Evolutionary conservation across 768 basidiomycete species (phyloP), one percentile per base, ranked within the genome.

Genomic region (Boletus tomentosulus): DNA sequence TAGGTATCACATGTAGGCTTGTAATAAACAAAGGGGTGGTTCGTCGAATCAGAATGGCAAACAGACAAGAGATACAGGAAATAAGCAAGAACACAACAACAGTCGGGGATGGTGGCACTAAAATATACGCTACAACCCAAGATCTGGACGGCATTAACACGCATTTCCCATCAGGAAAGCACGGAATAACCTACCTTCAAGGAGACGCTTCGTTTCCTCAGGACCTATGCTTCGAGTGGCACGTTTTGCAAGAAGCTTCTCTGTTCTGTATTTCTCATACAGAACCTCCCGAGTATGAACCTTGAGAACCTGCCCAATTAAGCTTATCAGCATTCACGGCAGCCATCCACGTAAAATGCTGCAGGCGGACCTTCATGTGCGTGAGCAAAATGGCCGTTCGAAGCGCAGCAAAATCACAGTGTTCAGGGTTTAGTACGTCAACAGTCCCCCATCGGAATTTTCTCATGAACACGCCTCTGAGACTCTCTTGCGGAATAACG

Each of bases 211-310:
- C 61, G 84, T 76, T 64, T 90, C 82, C 59, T 84, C 85, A 48
- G 89, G 85, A 50, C 84, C 82, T 61, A 92, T 90, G 58, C 83
- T 80, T 61, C 80, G 79, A 22, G 91, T 92, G 22, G 88, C 91
- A 58, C 92, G 86, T 59, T 89, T 81, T 43, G 89, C 90, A 19
- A 94, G 82, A 52, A 94, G 80, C 71, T 92, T 92, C 75, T 93
- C 92, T 1, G 91, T 94, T 65, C 95, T 79, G 71, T 87, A 98
- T 62, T 86, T 86, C 76, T 98, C 95, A 69, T 98, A 98, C 71
- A 95, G 72, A 53, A 92, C 89, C 68, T 96, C 90, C 62, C 86
- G 86, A 31, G 93, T 95, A 54, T 83, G 84, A 43, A 76, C 81
- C 73, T 91, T 92, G 56, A 96, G 77, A 63, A 87, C 77, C 90